phyloP scores from a whole-genome alignment of 2,329 filamentous ascomycete species.

The Exophiala viscosa region DNA sequence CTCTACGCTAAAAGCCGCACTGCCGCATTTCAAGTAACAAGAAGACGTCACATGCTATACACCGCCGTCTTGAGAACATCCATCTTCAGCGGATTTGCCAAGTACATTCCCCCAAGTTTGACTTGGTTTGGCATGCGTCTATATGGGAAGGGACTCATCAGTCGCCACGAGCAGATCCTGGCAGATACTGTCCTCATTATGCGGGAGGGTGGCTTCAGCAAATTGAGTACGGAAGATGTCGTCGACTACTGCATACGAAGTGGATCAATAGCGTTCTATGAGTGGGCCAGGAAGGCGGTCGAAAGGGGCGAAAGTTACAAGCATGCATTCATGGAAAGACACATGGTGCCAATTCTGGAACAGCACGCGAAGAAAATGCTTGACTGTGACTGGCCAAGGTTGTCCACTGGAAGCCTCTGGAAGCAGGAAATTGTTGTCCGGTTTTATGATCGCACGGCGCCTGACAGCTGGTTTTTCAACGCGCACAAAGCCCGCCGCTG shows the following conservation, averaged over 20 bases:
- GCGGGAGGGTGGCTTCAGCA: constrained; percentile 23
- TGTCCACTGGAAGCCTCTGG: background rate
- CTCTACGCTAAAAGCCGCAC: too few relatives aligned
- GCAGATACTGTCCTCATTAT: constrained; percentile 19
- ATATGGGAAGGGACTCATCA: too few relatives aligned
- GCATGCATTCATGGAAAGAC: constrained; percentile 10
- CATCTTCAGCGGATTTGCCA: too few relatives aligned
- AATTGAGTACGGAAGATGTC: constrained; percentile 18
- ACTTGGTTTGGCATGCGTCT: too few relatives aligned
- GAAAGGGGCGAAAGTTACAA: background rate
- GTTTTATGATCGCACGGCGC: background rate
- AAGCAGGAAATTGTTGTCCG: background rate
- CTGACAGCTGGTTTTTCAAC: background rate
- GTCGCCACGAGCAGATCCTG: constrained; percentile 8
- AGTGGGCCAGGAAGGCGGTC: background rate
- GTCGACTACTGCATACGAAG: constrained; percentile 22
- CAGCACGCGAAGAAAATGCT: constrained; percentile 10
- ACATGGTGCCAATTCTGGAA: constrained; percentile 8
- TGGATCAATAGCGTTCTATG: constrained; percentile 8
- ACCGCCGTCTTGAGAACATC: too few relatives aligned
- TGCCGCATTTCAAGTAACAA: too few relatives aligned
- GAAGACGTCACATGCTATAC: too few relatives aligned
- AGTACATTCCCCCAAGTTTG: too few relatives aligned
- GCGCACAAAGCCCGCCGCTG: too few relatives aligned
- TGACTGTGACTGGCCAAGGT: constrained; percentile 12